phyloP scores from a whole-genome alignment of 495 filamentous ascomycete genomes.

The Podospora sp. region DNA sequence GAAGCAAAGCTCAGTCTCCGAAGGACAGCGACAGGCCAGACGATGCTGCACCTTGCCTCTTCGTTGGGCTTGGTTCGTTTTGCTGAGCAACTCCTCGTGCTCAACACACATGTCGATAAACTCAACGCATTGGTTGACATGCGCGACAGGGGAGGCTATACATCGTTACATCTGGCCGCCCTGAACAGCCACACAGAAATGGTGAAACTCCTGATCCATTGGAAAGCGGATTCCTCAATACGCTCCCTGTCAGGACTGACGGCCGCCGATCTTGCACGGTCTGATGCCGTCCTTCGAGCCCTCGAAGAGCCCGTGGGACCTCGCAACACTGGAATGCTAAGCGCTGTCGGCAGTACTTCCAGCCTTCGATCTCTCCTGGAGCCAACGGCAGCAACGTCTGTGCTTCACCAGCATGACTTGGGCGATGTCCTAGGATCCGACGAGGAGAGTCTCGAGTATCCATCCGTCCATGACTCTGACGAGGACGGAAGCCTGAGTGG shows the following conservation, averaged over 20 bases:
- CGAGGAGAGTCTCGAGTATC: slow-evolving; percentile 50
- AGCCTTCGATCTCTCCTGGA: slow-evolving; percentile 68
- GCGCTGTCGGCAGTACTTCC: slow-evolving; percentile 66
- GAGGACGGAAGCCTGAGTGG: slow-evolving; percentile 23
- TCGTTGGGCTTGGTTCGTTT: slow-evolving; percentile 75
- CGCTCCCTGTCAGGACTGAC: slow-evolving; percentile 73
- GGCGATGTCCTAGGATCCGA: slow-evolving; percentile 36
- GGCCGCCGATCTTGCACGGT: slow-evolving; percentile 70
- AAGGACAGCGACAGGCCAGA: slow-evolving; percentile 64
- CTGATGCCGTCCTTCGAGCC: slow-evolving; percentile 57
- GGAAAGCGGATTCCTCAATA: slow-evolving; percentile 70
- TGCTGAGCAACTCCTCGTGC: slow-evolving; percentile 76
- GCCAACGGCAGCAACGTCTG: slow-evolving; percentile 42
- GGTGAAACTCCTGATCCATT: slow-evolving; percentile 70
- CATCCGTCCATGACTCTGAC: slow-evolving; percentile 37
- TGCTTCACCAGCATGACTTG: slow-evolving; percentile 46
- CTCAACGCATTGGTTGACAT: slow-evolving; percentile 44
- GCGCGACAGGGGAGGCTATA: slow-evolving; percentile 79
- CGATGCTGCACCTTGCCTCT: slow-evolving; percentile 80
- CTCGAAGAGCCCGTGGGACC: slow-evolving; percentile 63
- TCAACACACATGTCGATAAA: slow-evolving; percentile 66
- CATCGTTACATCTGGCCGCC: slow-evolving; percentile 82
- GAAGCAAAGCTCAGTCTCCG: slow-evolving; percentile 65
- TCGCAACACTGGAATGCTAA: slow-evolving; percentile 50
- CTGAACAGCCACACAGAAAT: slow-evolving; percentile 75